A percentile compares a stretch with the other conserved stretches of the same genome.
Conservation (phyloP, 257 asterid genomes). For the Capsicum rhomboideum region DNA sequence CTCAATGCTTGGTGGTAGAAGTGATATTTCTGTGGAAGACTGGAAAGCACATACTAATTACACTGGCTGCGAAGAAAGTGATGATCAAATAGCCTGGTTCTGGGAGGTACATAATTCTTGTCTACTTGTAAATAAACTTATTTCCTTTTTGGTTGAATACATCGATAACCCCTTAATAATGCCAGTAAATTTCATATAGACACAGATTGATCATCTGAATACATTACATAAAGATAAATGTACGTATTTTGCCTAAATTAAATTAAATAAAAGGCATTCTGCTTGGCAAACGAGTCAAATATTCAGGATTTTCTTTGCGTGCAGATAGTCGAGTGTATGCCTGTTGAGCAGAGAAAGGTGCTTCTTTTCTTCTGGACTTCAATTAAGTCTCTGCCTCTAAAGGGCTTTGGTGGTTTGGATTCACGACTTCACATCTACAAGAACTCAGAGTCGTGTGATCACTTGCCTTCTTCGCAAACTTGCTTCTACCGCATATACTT, state of each 20-base stretch:
- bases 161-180: not conserved
- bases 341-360: constrained; percentile 61
- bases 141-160: not conserved
- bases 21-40: constrained; percentile 63
- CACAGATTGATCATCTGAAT: not conserved
- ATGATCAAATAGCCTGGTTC: constrained; percentile 77
- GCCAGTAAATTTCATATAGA: not conserved
- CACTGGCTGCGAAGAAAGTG: constrained; percentile 56
- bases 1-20: constrained; percentile 64
- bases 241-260: too few species aligned
- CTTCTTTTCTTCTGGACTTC: constrained; percentile 97
- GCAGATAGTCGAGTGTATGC: constrained; percentile 60
- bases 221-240: too few species aligned
- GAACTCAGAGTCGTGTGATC: constrained; percentile 32
- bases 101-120: constrained; percentile 58
- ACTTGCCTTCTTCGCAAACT: constrained; percentile 81
- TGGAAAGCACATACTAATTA: constrained; percentile 84
- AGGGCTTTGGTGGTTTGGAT: constrained; percentile 76
- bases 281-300: not conserved
- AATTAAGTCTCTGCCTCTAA: constrained; percentile 62
- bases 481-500: constrained; percentile 79
- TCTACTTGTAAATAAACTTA: too few species aligned
- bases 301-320: not conserved
- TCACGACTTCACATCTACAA: constrained; percentile 49
- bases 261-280: too few species aligned